phyloP scores from a whole-genome alignment of 176 grass and related monocot species.

The Aegilops umbellulata region DNA sequence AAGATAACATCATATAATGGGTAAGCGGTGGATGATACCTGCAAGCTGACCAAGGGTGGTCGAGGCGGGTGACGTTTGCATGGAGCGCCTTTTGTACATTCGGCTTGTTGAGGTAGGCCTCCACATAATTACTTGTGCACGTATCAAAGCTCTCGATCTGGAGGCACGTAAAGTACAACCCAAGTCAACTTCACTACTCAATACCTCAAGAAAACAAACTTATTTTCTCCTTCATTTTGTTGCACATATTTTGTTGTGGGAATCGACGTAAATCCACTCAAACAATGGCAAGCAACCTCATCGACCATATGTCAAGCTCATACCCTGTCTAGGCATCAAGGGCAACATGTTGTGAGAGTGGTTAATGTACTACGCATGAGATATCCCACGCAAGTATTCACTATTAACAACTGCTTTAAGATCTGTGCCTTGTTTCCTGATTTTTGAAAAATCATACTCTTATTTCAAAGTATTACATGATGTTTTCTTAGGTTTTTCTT shows the following conservation, averaged over 20 bases:
- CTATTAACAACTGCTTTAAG: too few species aligned
- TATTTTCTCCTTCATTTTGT: too few species aligned
- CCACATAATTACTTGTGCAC: slow-evolving; percentile 69
- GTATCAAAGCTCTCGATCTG: slow-evolving; percentile 78
- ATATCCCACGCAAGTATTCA: too few species aligned
- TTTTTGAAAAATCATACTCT: too few species aligned
- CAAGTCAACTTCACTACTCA: neutral
- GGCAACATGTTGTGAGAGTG: neutral
- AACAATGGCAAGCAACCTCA: neutral
- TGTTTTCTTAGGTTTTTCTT: too few species aligned
- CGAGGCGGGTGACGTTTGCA: slow-evolving; percentile 69
- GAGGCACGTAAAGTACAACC: neutral
- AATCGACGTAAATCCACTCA: neutral
- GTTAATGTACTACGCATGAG: too few species aligned
- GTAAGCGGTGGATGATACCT: slow-evolving; percentile 39
- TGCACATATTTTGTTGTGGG: too few species aligned
- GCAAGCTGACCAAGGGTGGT: slow-evolving; percentile 60
- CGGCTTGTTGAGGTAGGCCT: slow-evolving; percentile 70
- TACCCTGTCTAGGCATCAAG: neutral
- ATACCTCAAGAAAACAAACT: too few species aligned
- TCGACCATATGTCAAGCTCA: neutral
- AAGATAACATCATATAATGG: too few species aligned
- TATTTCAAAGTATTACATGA: too few species aligned
- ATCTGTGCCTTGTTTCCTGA: too few species aligned
- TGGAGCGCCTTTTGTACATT: slow-evolving; percentile 74